Evolutionary conservation across 495 filamentous ascomycete genomes (phyloP).

Genomic region (Penicillium herquei): DNA sequence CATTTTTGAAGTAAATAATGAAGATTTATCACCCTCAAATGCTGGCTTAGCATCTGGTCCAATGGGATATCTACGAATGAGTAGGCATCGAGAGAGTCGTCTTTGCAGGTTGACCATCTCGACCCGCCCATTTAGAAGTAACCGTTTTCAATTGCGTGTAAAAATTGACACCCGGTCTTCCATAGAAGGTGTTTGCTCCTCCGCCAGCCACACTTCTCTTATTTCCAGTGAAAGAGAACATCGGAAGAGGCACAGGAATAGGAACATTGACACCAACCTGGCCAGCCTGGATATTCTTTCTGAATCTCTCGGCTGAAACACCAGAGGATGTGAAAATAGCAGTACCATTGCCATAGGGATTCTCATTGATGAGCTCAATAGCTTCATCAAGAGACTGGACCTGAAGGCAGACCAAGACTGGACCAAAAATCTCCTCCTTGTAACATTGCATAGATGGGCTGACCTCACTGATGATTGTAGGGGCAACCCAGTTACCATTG

Average conservation of each 20-base stretch:
- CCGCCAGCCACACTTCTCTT: constrained; percentile 90
- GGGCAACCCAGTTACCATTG: constrained; percentile 34
- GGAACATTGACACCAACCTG: constrained; percentile 61
- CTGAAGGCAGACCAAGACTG: constrained; percentile 42
- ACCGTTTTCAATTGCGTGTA: constrained; percentile 96
- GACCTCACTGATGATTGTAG: constrained; percentile 21
- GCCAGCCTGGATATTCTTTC: constrained; percentile 55
- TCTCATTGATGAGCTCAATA: constrained; percentile 58
- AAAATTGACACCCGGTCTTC: constrained; percentile 80
- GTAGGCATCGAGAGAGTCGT: constrained; percentile 10
- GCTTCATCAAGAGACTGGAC: constrained; percentile 75
- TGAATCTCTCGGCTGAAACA: constrained; percentile 56
- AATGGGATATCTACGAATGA: no score
- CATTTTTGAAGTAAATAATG: background rate
- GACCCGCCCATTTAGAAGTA: constrained; percentile 44
- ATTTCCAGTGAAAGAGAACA: constrained; percentile 96
- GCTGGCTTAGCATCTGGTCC: no score
- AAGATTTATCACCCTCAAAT: no score
- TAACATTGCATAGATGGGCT: constrained; percentile 16
- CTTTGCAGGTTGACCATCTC: constrained; percentile 3
- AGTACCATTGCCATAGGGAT: constrained; percentile 65
- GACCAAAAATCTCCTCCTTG: constrained; percentile 28
- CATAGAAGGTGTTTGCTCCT: constrained; percentile 89
- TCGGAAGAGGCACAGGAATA: constrained; percentile 80
- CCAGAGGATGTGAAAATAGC: constrained; percentile 63